Percentiles rank a stretch among this genome's conserved stretches.
phyloP scores from a whole-genome alignment of 1,284 basidiomycete genomes.

The Fomitopsis palustris region DNA sequence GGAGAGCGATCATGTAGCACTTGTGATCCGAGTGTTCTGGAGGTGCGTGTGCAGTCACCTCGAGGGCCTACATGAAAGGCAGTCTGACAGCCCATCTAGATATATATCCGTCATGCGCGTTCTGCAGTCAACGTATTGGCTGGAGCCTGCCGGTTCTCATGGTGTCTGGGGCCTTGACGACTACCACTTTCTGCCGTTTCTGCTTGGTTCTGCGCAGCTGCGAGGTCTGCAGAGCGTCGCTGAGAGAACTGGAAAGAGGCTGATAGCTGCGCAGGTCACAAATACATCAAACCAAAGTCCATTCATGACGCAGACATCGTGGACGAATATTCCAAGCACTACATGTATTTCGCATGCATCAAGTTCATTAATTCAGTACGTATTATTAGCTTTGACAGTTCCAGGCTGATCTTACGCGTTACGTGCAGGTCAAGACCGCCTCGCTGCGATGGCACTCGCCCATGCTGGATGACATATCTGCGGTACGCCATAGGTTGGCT shows the following conservation, averaged over 20 bases:
- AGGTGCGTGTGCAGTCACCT: constrained; percentile 52
- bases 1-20: constrained; percentile 66
- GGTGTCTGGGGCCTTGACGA: constrained; percentile 99
- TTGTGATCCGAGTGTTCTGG: constrained; percentile 93
- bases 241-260: too few species aligned
- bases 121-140: constrained; percentile 94
- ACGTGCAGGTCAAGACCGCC: constrained; percentile 90
- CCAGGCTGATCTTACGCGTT: background rate
- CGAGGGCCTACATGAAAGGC: too few species aligned
- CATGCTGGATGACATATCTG: constrained; percentile 98
- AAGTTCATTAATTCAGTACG: constrained; percentile 92
- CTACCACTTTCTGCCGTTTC: constrained; percentile 95
- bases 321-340: constrained; percentile 90
- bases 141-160: constrained; percentile 96
- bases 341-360: constrained; percentile 98
- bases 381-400: background rate
- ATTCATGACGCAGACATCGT: constrained; percentile 92
- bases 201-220: constrained; percentile 86
- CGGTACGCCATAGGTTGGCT: constrained; percentile 43
- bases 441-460: constrained; percentile 98
- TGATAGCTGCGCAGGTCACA: constrained; percentile 60
- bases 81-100: constrained; percentile 33
- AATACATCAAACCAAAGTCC: constrained; percentile 86
- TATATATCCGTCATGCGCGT: constrained; percentile 89
- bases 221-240: constrained; percentile 42